These are phyloP conservation scores for Naganishia sp. DNA, from an alignment of 1,284 basidiomycete species.

Conservation along the genomic window DNA sequence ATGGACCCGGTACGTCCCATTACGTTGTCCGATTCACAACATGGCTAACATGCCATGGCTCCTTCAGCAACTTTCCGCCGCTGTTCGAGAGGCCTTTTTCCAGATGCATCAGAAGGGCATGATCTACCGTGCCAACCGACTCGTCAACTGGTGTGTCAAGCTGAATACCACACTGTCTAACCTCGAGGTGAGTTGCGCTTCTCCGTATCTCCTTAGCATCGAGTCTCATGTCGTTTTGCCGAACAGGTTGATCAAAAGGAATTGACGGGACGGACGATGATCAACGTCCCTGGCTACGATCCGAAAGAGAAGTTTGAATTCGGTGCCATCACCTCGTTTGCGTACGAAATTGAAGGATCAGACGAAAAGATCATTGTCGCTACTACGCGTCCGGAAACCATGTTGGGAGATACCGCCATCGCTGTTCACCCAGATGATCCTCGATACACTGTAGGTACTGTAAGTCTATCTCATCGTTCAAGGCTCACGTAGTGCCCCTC, in stretches of 20 bases:
- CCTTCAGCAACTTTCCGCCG: slow-evolving; percentile 70
- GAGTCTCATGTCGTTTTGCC: not conserved
- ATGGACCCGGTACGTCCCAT: slow-evolving; percentile 74
- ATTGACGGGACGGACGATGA: slow-evolving; percentile 80
- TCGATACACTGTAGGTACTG: slow-evolving; percentile 68
- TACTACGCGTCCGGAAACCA: slow-evolving; percentile 97
- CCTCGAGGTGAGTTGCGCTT: slow-evolving; percentile 66
- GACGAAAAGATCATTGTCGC: slow-evolving; percentile 92
- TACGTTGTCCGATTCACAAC: not conserved
- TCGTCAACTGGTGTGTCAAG: slow-evolving; percentile 98
- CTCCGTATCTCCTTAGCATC: not conserved
- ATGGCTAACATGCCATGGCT: slow-evolving; percentile 16
- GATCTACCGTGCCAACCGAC: slow-evolving; percentile 92
- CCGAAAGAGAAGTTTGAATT: slow-evolving; percentile 94
- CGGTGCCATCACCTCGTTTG: slow-evolving; percentile 93
- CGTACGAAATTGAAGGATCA: slow-evolving; percentile 84
- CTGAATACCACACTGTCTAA: slow-evolving; percentile 96
- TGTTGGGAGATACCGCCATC: slow-evolving; percentile 97
- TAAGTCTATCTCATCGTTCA: not conserved
- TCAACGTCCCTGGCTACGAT: slow-evolving; percentile 93
- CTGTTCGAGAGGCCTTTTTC: slow-evolving; percentile 91
- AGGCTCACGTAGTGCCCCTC: not conserved
- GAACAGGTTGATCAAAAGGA: slow-evolving; percentile 87
- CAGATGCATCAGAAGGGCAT: slow-evolving; percentile 88
- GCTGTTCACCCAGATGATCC: slow-evolving; percentile 93